Conservation (phyloP, 2,329 filamentous ascomycete genomes). For the Colletotrichum sp. region DNA sequence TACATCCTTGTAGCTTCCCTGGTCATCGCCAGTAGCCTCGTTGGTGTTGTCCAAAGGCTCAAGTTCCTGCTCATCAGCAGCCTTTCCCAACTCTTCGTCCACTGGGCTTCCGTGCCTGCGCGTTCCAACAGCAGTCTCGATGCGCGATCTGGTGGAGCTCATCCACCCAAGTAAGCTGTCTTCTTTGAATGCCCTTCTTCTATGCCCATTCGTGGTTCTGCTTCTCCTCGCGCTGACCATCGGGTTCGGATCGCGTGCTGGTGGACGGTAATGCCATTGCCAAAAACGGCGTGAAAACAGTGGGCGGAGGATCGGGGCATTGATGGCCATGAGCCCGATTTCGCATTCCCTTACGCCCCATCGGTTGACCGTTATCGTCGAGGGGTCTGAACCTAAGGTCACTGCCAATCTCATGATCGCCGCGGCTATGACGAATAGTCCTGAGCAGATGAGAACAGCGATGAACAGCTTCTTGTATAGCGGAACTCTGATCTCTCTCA, state of each 20-base stretch:
- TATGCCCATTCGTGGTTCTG: not conserved
- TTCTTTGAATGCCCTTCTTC: not conserved
- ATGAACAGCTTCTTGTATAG: constrained; percentile 9
- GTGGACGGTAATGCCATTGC: constrained; percentile 12
- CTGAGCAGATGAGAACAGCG: constrained; percentile 1
- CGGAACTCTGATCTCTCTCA: not conserved
- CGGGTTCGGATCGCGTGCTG: not conserved
- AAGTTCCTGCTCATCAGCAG: not conserved
- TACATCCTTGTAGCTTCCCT: not conserved
- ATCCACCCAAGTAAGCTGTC: not conserved
- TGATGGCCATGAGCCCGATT: constrained; percentile 3
- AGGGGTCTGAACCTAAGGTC: constrained; percentile 7
- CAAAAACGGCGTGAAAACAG: constrained; percentile 1
- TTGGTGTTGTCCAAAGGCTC: not conserved
- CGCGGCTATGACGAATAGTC: constrained; percentile 6
- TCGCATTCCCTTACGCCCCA: constrained; percentile 12
- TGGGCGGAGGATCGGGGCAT: not conserved
- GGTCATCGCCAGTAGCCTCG: not conserved
- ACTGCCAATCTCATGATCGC: constrained; percentile 4
- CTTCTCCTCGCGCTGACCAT: constrained; percentile 2
- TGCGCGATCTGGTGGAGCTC: not conserved
- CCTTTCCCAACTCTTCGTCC: not conserved
- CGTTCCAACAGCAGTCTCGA: not conserved
- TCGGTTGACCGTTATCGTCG: constrained; percentile 2
- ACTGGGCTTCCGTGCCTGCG: not conserved